phyloP scores from a whole-genome alignment of 2,329 filamentous ascomycete genomes.

The Stromatinia cepivora region DNA sequence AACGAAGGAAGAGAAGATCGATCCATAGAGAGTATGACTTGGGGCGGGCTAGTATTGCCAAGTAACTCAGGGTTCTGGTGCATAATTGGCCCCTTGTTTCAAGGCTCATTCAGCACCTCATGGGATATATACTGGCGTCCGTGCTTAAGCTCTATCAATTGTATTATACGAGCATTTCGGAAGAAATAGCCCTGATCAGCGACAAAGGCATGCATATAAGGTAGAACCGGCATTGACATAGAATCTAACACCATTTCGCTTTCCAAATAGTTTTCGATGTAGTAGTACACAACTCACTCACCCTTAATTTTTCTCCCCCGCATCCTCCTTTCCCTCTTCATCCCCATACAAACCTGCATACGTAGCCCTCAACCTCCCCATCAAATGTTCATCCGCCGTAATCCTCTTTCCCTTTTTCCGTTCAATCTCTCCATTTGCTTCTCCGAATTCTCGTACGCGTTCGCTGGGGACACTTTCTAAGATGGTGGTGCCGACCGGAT shows the following conservation, averaged over 20 bases:
- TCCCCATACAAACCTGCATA: constrained; percentile 58
- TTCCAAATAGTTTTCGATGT: not conserved
- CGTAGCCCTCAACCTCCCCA: constrained; percentile 59
- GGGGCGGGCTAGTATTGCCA: not conserved
- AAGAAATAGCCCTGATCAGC: too few species aligned
- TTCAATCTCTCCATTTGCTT: constrained; percentile 36
- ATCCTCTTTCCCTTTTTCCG: constrained; percentile 52
- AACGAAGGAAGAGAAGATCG: not conserved
- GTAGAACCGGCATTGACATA: not conserved
- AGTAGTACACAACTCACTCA: not conserved
- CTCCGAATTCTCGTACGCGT: constrained; percentile 48
- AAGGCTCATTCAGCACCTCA: not conserved
- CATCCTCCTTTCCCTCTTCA: constrained; percentile 25
- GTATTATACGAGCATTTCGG: not conserved
- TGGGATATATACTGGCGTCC: not conserved
- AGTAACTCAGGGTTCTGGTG: not conserved
- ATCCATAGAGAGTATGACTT: not conserved
- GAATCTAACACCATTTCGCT: not conserved
- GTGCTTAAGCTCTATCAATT: not conserved
- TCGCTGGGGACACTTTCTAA: constrained; percentile 62
- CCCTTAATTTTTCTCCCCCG: not conserved
- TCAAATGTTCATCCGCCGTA: constrained; percentile 64
- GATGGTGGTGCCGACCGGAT: constrained; percentile 55
- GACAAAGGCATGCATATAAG: not conserved
- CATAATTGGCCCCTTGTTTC: not conserved